A percentile compares a stretch with the other conserved stretches of the same genome.
phyloP scores from a whole-genome alignment of 208 protist genomes.

The Acanthamoeba castellanii region DNA sequence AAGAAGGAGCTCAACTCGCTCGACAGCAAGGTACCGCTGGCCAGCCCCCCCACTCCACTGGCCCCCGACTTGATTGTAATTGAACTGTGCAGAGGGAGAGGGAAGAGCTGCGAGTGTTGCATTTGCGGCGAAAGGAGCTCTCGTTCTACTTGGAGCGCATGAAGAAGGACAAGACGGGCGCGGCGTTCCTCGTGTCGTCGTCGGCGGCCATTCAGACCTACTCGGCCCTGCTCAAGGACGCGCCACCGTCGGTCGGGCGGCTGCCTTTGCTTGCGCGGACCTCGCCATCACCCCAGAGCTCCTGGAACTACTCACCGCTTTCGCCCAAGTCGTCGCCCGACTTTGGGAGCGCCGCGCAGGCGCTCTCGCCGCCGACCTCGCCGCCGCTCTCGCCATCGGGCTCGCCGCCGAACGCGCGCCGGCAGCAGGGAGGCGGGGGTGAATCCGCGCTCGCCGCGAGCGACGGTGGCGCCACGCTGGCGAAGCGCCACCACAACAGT shows the following conservation, averaged over 20 bases:
- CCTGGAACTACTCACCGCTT: neutral
- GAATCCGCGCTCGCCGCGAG: too few species aligned
- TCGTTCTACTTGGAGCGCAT: neutral
- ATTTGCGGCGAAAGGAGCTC: neutral
- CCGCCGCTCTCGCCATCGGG: neutral
- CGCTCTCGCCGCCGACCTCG: neutral
- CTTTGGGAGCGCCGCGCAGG: neutral
- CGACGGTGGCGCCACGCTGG: too few species aligned
- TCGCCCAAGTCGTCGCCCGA: neutral
- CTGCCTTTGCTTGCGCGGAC: neutral
- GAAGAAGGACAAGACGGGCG: neutral
- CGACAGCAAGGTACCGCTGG: neutral
- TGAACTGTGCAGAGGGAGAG: neutral
- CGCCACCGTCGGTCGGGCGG: neutral
- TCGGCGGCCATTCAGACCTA: conserved; percentile 2
- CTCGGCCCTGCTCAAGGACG: neutral
- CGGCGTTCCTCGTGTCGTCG: neutral
- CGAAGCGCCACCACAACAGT: too few species aligned
- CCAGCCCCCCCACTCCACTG: neutral
- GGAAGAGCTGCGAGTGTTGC: conserved; percentile 27
- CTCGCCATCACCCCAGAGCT: too few species aligned
- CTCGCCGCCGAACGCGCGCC: neutral
- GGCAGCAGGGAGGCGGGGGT: neutral
- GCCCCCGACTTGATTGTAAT: neutral
- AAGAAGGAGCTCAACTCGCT: conserved; percentile 45